Base-by-base conservation (phyloP, 2,329 filamentous ascomycete genomes). In the Aspergillus sp. region DNA sequence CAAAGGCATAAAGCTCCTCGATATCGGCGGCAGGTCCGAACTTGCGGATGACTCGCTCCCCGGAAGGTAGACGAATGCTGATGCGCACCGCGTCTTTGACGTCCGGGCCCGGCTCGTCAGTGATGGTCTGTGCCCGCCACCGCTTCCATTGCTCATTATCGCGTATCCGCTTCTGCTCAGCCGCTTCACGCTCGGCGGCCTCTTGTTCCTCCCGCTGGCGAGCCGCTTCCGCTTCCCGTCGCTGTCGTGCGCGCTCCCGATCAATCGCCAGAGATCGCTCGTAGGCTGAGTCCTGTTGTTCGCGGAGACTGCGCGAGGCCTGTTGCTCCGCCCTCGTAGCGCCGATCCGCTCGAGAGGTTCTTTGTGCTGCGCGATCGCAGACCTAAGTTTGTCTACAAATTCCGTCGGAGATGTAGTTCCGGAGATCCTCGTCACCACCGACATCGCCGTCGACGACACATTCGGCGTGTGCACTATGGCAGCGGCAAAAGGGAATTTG, bases 1-100 rank as follows among this genome's bases (percentile, higher is more conserved):
- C 92, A 77, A 96, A 97, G 0, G 94, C 95, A 75, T 98, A 98
- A 6, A 99, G 78, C 69, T 97, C 92, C 72, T 98, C 94, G 42
- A 98, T 80, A 2, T 84, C 82, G 0, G 90, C 86, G n/a, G 86
- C 81, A 1, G 83, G 80, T 0, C 81, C 75, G 73, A 99, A 98
- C 53, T 85, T 85, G 47, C 94, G 85, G 57, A 96, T 85, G 2
- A 96, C 85, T 47, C 93, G 84, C 52, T 91, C 89, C 0, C 86
- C 90, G 4, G 85, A 88, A 0, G 82, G 80, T 68, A 89, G 76
- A 14, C 86, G 81, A 26, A 90, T 75, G 63, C 84, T 86, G 54
- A 90, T 81, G n/a, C 92, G 86, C 18, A 96, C 90, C 0, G 88
- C 82, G 58, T 90, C 88, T 65, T 89, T 88, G 31, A 82, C 82